Evolutionary conservation across 768 basidiomycete genomes (phyloP), one percentile per base, ranked within the genome.

Genomic region (Lactifluus piperatus): DNA sequence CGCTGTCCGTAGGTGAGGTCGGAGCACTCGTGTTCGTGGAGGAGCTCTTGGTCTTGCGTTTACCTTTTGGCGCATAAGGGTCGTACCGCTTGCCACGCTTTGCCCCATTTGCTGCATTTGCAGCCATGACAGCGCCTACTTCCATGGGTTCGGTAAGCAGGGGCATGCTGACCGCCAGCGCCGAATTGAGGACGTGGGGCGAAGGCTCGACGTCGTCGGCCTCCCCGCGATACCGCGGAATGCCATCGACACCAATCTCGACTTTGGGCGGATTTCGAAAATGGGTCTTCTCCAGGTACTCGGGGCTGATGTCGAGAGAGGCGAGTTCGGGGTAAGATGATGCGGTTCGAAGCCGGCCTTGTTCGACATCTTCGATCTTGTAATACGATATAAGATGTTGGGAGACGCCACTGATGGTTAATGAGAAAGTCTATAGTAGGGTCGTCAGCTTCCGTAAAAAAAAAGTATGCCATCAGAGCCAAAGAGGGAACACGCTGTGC

Each of bases 321-420:
- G 86, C 85, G 22, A 98, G 79, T 70, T 97, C 93, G 0, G 91
- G 88, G 0, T 94, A 76, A 2, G 90, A 86, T 0, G 91, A 94
- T 0, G 95, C 94, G 0, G 88, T 80, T 36, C 92, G 85, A 13
- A 98, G 81, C 30, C 91, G 86, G 14, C 94, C 94, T 48, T 83
- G 82, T 57, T 90, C 82, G 29, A 97, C 92, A 69, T 98, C 95
- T 62, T 91, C 86, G 54, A 94, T 80, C 65, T 85, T 86, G 77
- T 97, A 97, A 75, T 97, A 97, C 5, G 92, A 94, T 51, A 97
- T 90, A 56, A 97, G 80, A 70, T 97, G 94, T 68, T 97, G 93
- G 1, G 91, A 80, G 36, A 88, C 87, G 26, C 90, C 91, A 56
- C 79, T 79, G 59, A 94, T 91, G 22, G 85, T 85, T 56, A 97